Base-by-base conservation (phyloP, 73 alveolate genomes). In the Paramecium sexaurelia region DNA sequence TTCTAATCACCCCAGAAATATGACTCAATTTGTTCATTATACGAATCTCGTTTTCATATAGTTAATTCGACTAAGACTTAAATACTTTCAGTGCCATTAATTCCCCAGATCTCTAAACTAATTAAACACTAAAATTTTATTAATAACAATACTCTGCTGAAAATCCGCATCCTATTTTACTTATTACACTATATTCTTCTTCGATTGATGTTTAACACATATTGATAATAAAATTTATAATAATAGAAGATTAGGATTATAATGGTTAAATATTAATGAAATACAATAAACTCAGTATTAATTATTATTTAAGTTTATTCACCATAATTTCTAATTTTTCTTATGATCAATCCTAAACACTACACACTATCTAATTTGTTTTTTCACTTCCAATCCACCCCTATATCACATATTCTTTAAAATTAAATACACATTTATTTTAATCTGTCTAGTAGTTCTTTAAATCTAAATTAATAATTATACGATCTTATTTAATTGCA, bases 31-130 rank as follows among this genome's bases (percentile, higher is more conserved):
- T 22, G 15, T 43, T 20, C 90, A 78, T 78, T 19, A 78, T 78
- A 3, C 68, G 7, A 37, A 29, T 78, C 17, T 78, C 90, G 20
- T 78, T 78, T 26, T 78, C 90, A 78, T 41, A 78, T 22, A 78
- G 90, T 33, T 37, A 22, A 20, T 41, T 35, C 19, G 39, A 13
- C 22, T 78, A 3, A 5, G 22, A 45, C 17, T 78, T 78, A 78
- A 41, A 78, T 5, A 78, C 90, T 78, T 78, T 78, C 33, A 78
- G 27, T 41, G 90, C 90, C 75, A 78, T 45, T 47, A 78, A 78
- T 33, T 78, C 68, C 13, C 90, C 90, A 9, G 68, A 40, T 39
- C 75, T 78, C 19, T 11, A 40, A 17, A 78, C 73, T 27, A 78
- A 78, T 78, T 78, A 17, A 6, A 78, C 90, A 45, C 90, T 78